Percentiles rank a stretch among this genome's conserved stretches.
These are phyloP conservation scores for Starmerella apis DNA, from an alignment of 805 yeast species.

Conservation along the genomic window DNA sequence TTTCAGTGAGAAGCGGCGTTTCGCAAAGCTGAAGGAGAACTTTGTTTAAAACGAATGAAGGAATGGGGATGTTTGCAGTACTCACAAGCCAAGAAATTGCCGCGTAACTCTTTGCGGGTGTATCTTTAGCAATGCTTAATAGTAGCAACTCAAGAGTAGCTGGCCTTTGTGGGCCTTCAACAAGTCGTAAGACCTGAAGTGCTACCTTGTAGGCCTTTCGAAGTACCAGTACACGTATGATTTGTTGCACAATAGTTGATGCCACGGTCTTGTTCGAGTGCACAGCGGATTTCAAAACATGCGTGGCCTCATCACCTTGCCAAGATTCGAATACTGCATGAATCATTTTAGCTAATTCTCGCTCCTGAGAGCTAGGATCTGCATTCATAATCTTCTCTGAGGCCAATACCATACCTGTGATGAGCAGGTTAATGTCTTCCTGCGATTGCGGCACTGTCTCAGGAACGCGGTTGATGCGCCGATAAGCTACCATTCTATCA, in stretches of 20 bases:
- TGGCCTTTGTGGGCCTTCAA: neutral
- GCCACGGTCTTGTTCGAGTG: neutral
- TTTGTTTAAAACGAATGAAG: conserved; percentile 20
- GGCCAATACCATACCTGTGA: conserved; percentile 27
- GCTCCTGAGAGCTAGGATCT: neutral
- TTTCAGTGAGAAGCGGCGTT: conserved; percentile 22
- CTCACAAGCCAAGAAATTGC: conserved; percentile 25
- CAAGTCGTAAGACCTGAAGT: conserved; percentile 20
- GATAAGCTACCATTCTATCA: neutral
- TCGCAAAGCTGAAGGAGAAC: conserved; percentile 24
- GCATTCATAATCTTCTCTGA: conserved; percentile 21
- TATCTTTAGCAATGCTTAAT: conserved; percentile 19
- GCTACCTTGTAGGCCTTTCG: conserved; percentile 19
- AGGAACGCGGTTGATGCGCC: conserved; percentile 4
- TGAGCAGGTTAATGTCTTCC: conserved; percentile 26
- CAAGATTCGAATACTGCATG: conserved; percentile 19
- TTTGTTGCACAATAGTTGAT: neutral
- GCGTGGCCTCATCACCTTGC: neutral
- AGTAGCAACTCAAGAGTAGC: conserved; percentile 15
- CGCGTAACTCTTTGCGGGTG: conserved; percentile 22
- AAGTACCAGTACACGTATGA: neutral
- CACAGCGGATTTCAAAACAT: neutral
- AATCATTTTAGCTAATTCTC: conserved; percentile 6
- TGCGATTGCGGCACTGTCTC: conserved; percentile 16
- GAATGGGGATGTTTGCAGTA: conserved; percentile 10